These are phyloP conservation scores for Diplotaxis tenuifolia DNA, from an alignment of 345 rosid species.

Conservation along the genomic window DNA sequence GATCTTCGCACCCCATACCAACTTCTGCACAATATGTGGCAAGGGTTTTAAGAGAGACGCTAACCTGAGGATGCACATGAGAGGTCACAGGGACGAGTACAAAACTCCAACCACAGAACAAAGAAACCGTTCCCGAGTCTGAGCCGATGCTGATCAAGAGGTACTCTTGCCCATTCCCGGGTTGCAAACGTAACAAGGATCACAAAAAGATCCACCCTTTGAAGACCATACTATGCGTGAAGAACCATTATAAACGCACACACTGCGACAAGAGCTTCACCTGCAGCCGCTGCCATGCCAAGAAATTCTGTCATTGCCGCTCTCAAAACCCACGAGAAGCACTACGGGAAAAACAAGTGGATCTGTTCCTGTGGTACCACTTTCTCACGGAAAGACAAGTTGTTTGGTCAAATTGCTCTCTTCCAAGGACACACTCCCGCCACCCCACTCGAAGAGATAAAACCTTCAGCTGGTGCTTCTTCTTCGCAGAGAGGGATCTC, in stretches of 20 bases:
- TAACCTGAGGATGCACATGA: constrained; percentile 95
- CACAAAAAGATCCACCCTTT: constrained; percentile 95
- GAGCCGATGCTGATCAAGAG: constrained; percentile 74
- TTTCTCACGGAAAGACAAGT: constrained; percentile 96
- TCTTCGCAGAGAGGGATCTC: constrained; percentile 41
- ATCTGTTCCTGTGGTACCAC: constrained; percentile 97
- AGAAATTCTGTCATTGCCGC: constrained; percentile 95
- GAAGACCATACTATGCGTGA: constrained; percentile 88
- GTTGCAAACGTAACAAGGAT: constrained; percentile 97
- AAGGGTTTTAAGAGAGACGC: constrained; percentile 98
- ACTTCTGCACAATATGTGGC: constrained; percentile 95
- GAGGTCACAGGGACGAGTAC: constrained; percentile 98
- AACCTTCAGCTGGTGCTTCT: no score
- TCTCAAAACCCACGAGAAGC: constrained; percentile 98
- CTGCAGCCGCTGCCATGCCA: constrained; percentile 89
- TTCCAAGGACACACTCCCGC: constrained; percentile 99
- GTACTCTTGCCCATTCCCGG: constrained; percentile 89
- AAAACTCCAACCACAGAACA: constrained; percentile 82
- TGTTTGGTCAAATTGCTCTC: constrained; percentile 87
- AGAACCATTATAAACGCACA: constrained; percentile 94
- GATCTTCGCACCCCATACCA: constrained; percentile 96
- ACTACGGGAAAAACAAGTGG: constrained; percentile 96
- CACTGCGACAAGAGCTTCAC: constrained; percentile 93
- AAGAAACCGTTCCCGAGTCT: constrained; percentile 51
- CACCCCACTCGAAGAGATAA: constrained; percentile 68